phyloP scores from a whole-genome alignment of 768 basidiomycete species.

The Sistotremastrum niveocremeum region DNA sequence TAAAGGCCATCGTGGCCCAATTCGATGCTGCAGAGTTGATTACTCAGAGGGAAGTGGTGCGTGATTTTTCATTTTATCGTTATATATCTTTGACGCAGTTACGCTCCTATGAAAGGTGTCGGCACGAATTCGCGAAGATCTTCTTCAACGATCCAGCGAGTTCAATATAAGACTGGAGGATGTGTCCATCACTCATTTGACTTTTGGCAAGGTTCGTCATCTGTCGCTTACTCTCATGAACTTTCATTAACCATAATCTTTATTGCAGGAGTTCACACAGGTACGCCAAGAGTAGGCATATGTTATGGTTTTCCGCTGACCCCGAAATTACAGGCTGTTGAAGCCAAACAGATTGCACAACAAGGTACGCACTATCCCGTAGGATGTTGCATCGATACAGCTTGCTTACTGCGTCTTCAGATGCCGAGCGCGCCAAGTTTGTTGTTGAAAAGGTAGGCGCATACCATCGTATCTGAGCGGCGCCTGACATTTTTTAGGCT shows the following conservation, averaged over 20 bases:
- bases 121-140: constrained; percentile 81
- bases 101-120: constrained; percentile 43
- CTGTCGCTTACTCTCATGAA: neutral
- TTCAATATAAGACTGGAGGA: constrained; percentile 95
- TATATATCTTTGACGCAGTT: neutral
- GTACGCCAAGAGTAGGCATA: constrained; percentile 12
- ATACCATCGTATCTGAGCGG: neutral
- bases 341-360: constrained; percentile 99
- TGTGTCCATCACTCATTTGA: constrained; percentile 88
- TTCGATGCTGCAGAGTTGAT: constrained; percentile 96
- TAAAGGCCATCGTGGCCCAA: constrained; percentile 97
- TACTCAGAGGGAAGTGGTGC: constrained; percentile 92
- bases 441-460: constrained; percentile 85
- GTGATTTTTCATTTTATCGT: constrained; percentile 17
- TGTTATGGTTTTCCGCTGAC: constrained; percentile 4
- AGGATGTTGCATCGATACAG: too few species aligned
- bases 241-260: constrained; percentile 1
- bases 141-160: constrained; percentile 87
- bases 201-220: constrained; percentile 63
- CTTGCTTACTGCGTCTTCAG: constrained; percentile 25
- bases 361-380: constrained; percentile 48
- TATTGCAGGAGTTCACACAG: constrained; percentile 73
- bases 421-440: constrained; percentile 98
- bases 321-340: constrained; percentile 56
- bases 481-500: constrained; percentile 39